Percentiles rank a stretch among this genome's conserved stretches.
phyloP scores from a whole-genome alignment of 208 protist species.

The Lotmaria passim region DNA sequence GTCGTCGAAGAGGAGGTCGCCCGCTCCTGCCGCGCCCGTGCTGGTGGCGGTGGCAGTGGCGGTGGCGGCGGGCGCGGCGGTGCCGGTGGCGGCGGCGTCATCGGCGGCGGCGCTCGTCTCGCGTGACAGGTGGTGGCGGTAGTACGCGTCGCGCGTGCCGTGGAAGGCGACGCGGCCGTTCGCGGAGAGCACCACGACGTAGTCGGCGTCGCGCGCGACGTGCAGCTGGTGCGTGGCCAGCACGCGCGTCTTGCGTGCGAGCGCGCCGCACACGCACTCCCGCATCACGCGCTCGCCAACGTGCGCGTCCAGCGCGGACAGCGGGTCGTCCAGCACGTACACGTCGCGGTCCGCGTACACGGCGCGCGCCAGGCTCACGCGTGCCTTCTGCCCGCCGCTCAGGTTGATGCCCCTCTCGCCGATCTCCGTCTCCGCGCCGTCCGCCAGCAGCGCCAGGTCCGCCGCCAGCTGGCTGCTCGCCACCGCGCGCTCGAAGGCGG shows the following conservation, averaged over 20 bases:
- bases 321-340: slow-evolving; percentile 92
- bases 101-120: background rate
- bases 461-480: slow-evolving; percentile 62
- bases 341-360: slow-evolving; percentile 81
- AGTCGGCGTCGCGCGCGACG: slow-evolving; percentile 72
- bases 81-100: background rate
- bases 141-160: slow-evolving; percentile 42
- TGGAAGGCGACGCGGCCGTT: slow-evolving; percentile 53
- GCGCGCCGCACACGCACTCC: slow-evolving; percentile 53
- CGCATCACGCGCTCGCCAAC: slow-evolving; percentile 68
- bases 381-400: too few relatives aligned
- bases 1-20: background rate
- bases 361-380: slow-evolving; percentile 80
- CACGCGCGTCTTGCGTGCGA: slow-evolving; percentile 85
- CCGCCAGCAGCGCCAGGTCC: slow-evolving; percentile 85
- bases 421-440: slow-evolving; percentile 86
- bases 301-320: too few relatives aligned
- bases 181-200: slow-evolving; percentile 75
- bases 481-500: slow-evolving; percentile 57
- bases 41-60: background rate
- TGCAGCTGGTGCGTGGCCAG: slow-evolving; percentile 94
- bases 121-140: background rate
- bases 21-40: background rate
- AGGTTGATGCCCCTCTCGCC: slow-evolving; percentile 85
- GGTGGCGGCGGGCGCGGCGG: background rate